Evolutionary conservation across 257 asterid species (phyloP).

Genomic region (Cordia subcordata): DNA sequence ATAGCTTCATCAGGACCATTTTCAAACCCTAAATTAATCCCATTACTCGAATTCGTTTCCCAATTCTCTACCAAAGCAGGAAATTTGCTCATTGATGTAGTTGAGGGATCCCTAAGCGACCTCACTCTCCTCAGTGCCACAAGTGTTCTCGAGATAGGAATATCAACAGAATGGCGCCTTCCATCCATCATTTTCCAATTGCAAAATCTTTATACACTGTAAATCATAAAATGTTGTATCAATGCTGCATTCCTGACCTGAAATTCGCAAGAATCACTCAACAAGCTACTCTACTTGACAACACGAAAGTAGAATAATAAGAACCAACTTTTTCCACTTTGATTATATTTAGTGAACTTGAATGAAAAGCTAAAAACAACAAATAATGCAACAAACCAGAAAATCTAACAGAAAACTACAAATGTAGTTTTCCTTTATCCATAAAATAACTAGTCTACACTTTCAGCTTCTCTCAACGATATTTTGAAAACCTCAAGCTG

Average conservation of each 20-base stretch:
- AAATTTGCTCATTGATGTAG: slow-evolving; percentile 63
- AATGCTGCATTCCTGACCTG: slow-evolving; percentile 33
- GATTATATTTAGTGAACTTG: not conserved
- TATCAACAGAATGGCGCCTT: slow-evolving; percentile 79
- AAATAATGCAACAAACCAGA: not conserved
- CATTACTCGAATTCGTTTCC: slow-evolving; percentile 60
- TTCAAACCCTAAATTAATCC: slow-evolving; percentile 44
- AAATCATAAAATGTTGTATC: slow-evolving; percentile 1
- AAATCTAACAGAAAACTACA: not conserved
- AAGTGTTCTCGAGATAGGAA: slow-evolving; percentile 68
- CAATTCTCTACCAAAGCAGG: slow-evolving; percentile 57
- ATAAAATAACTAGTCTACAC: too few relatives aligned
- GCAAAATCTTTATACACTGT: not conserved
- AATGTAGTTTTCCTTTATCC: not conserved
- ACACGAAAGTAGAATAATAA: not conserved
- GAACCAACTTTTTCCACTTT: slow-evolving; percentile 5
- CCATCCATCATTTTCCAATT: slow-evolving; percentile 54
- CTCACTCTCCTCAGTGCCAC: slow-evolving; percentile 82
- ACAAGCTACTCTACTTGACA: slow-evolving; percentile 8
- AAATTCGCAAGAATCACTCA: slow-evolving; percentile 24
- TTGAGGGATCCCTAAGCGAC: slow-evolving; percentile 88
- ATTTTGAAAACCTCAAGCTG: not conserved
- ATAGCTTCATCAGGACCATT: slow-evolving; percentile 18
- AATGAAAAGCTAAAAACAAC: not conserved
- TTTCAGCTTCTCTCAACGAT: not conserved